phyloP scores from a whole-genome alignment of 176 grass and related monocot genomes.

The Oropetium thomaeum region DNA sequence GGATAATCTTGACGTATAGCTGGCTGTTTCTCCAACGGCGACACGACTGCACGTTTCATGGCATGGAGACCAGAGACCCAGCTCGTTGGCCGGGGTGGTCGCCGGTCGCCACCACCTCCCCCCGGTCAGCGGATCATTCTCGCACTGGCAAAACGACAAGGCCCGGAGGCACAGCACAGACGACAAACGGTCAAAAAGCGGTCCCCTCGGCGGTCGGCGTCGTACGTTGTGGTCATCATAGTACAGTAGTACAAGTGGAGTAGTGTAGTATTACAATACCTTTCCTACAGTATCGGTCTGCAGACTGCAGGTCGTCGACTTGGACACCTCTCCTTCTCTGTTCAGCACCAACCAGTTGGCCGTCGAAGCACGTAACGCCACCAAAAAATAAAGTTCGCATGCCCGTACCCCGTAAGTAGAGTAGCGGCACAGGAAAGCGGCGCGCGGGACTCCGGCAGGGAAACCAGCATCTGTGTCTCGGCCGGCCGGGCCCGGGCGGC shows the following conservation, averaged over 20 bases:
- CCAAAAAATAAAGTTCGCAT: too few species aligned
- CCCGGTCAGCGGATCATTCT: background rate
- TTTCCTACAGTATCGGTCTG: background rate
- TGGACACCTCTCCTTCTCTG: background rate
- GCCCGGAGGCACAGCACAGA: background rate
- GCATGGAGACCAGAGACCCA: too few species aligned
- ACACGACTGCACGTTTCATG: conserved; percentile 31
- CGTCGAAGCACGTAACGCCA: conserved; percentile 9
- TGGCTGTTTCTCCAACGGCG: conserved; percentile 6
- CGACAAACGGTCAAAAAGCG: conserved; percentile 28
- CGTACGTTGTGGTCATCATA: background rate
- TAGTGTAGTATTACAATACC: too few species aligned
- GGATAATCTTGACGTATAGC: background rate
- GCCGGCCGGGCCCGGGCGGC: conserved; percentile 25
- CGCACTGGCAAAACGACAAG: conserved; percentile 18
- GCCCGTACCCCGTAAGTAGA: background rate
- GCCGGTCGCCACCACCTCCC: too few species aligned
- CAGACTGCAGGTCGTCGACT: background rate
- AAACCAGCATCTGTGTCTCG: conserved; percentile 59
- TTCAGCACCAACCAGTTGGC: background rate
- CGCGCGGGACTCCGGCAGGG: conserved; percentile 47
- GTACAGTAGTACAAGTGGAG: too few species aligned
- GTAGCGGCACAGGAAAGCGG: conserved; percentile 7
- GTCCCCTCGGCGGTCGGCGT: conserved; percentile 6
- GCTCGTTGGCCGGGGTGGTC: too few species aligned